These are phyloP conservation scores for Trichoderma sp. DNA, from an alignment of 2,329 filamentous ascomycete genomes.

Conservation along the genomic window DNA sequence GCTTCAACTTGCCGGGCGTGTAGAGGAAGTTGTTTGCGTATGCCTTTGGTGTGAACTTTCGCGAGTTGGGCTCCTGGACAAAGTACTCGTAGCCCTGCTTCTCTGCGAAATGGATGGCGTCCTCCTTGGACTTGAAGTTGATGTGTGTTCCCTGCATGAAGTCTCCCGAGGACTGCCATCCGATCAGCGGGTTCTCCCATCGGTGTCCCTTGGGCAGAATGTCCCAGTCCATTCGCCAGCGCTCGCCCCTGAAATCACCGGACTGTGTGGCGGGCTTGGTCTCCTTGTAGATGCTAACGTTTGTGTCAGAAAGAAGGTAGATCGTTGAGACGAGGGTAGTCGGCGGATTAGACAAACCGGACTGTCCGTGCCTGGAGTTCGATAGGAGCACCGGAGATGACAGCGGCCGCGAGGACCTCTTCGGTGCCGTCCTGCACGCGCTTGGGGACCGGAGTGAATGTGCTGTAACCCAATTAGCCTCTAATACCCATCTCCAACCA, in stretches of 20 bases:
- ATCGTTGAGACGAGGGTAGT: not conserved
- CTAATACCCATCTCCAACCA: not conserved
- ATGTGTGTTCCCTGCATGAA: slow-evolving; percentile 92
- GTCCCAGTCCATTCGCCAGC: slow-evolving; percentile 99
- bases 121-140: slow-evolving; percentile 90
- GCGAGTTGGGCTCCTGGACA: slow-evolving; percentile 92
- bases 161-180: slow-evolving; percentile 96
- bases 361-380: slow-evolving; percentile 94
- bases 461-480: slow-evolving; percentile 52
- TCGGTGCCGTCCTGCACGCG: slow-evolving; percentile 90
- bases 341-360: slow-evolving; percentile 61
- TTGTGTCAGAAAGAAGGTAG: not conserved
- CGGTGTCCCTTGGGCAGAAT: slow-evolving; percentile 87
- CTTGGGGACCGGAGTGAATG: slow-evolving; percentile 89
- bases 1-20: slow-evolving; percentile 82
- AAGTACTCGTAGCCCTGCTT: slow-evolving; percentile 99
- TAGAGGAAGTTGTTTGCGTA: slow-evolving; percentile 97
- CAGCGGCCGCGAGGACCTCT: slow-evolving; percentile 75
- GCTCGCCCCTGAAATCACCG: slow-evolving; percentile 77
- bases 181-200: slow-evolving; percentile 98
- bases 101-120: slow-evolving; percentile 91
- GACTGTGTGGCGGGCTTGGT: slow-evolving; percentile 96
- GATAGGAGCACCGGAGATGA: slow-evolving; percentile 87
- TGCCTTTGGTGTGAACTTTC: slow-evolving; percentile 84
- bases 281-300: slow-evolving; percentile 80